phyloP scores from a whole-genome alignment of 2,329 filamentous ascomycete species.

The Cytospora schulzeri region DNA sequence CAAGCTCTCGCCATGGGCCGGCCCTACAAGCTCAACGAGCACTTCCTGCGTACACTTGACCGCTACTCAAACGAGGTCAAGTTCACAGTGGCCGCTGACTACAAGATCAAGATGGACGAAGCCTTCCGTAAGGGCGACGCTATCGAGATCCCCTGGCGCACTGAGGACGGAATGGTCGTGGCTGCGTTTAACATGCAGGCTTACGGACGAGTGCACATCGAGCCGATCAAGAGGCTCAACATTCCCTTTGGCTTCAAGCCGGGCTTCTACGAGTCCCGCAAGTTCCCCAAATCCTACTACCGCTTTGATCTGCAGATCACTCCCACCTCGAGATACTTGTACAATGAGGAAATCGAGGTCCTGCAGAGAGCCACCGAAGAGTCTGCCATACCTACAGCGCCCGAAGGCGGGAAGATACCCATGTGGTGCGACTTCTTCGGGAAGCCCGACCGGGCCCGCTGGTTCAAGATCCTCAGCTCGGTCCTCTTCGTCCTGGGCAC shows the following conservation, averaged over 20 bases:
- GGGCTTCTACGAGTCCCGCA: conserved; percentile 70
- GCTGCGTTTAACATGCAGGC: conserved; percentile 68
- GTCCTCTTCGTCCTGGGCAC: conserved; percentile 65
- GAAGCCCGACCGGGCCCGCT: conserved; percentile 58
- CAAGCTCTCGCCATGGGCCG: conserved; percentile 59
- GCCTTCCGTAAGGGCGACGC: conserved; percentile 48
- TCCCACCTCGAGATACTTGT: conserved; percentile 61
- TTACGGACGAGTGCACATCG: conserved; percentile 56
- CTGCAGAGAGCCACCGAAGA: conserved; percentile 35
- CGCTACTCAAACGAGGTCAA: conserved; percentile 58
- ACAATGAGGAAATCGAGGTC: conserved; percentile 33
- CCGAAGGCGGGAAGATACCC: conserved; percentile 57
- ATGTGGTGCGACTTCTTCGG: conserved; percentile 75
- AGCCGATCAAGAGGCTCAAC: conserved; percentile 56
- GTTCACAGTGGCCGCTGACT: conserved; percentile 58
- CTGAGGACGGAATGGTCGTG: conserved; percentile 67
- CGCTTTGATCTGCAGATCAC: conserved; percentile 63
- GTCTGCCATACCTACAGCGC: conserved; percentile 43
- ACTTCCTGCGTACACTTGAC: conserved; percentile 57
- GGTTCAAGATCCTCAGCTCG: conserved; percentile 65
- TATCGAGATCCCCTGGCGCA: conserved; percentile 56
- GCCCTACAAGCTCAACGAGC: conserved; percentile 64
- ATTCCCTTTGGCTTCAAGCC: conserved; percentile 73
- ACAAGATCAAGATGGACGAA: conserved; percentile 62
- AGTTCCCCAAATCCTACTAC: conserved; percentile 66